These are phyloP conservation scores for Orbilia blumenaviensis DNA, from an alignment of 2,329 filamentous ascomycete species.

Conservation along the genomic window DNA sequence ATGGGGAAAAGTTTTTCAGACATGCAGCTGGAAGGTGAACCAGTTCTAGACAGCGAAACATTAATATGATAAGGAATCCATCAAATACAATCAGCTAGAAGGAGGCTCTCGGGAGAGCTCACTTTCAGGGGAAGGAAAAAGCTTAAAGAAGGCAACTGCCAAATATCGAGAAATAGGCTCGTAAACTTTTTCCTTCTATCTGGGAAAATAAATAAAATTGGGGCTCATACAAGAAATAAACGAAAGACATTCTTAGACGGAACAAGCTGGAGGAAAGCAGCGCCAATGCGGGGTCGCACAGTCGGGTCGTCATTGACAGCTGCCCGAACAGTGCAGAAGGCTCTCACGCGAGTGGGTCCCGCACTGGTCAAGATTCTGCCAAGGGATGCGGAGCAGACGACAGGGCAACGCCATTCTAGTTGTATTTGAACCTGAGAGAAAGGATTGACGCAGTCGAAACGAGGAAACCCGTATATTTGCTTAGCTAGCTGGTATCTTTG, in stretches of 20 bases:
- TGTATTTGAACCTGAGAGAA: not conserved
- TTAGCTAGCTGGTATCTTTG: no score
- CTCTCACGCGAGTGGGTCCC: constrained; percentile 23
- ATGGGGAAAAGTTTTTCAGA: constrained; percentile 5
- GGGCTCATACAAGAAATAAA: not conserved
- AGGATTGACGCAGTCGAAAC: not conserved
- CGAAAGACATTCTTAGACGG: constrained; percentile 11
- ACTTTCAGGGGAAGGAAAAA: constrained; percentile 10
- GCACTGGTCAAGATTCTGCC: constrained; percentile 19
- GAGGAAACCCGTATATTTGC: not conserved
- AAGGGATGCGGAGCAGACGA: constrained; percentile 42
- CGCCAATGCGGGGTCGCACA: constrained; percentile 39
- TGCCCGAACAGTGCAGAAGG: constrained; percentile 31
- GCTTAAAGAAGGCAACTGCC: constrained; percentile 17
- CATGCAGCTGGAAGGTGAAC: no score
- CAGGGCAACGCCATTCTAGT: constrained; percentile 40
- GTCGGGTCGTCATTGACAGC: constrained; percentile 19
- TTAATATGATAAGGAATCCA: not conserved
- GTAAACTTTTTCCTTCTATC: no score
- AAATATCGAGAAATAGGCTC: constrained; percentile 38
- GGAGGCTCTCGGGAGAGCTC: constrained; percentile 13
- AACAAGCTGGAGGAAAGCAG: constrained; percentile 8
- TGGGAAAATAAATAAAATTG: no score
- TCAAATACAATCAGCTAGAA: not conserved
- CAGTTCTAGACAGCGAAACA: no score